A percentile compares a stretch with the other conserved stretches of the same genome.
Conservation (phyloP, 176 grass and related monocot species). For the maize (Zea mays) region Zm-B73-REFERENCE-NAM-5.0 NC_050096.1:217810501-217811000, state of each 20-base stretch:
- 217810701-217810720: neutral
- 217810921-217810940: slow-evolving; percentile 75
- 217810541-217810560: slow-evolving; percentile 13
- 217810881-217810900: neutral
- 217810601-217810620: slow-evolving; percentile 84
- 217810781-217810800: neutral
- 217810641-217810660: slow-evolving; percentile 18
- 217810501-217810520: slow-evolving; percentile 22
- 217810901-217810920: slow-evolving; percentile 18
- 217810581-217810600: slow-evolving; percentile 82
- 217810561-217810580: slow-evolving; percentile 73
- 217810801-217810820: neutral
- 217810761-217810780: neutral
- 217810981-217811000: slow-evolving; percentile 58
- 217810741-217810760: neutral
- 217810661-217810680: neutral
- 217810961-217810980: slow-evolving; percentile 67
- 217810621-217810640: slow-evolving; percentile 36
- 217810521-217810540: neutral
- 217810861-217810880: neutral
- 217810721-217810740: too few species aligned
- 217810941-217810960: slow-evolving; percentile 69
- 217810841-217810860: neutral
- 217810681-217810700: neutral
- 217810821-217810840: neutral